phyloP scores from a whole-genome alignment of 169 alveolate genomes.

The Eimeria tenella region DNA sequence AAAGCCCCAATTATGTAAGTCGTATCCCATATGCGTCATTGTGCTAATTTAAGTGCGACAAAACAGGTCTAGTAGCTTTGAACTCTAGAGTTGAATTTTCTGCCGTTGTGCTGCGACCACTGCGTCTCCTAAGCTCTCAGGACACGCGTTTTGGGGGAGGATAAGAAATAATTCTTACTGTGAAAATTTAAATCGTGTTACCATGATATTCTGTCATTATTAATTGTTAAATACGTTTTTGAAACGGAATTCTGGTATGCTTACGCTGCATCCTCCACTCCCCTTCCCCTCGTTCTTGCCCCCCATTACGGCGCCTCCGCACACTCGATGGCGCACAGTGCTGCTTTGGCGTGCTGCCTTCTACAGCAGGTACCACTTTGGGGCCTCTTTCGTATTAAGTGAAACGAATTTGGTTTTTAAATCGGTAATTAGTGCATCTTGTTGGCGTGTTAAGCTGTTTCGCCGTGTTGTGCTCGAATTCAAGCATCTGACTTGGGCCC shows the following conservation, averaged over 20 bases:
- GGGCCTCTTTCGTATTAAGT: neutral
- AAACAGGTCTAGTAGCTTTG: neutral
- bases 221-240: neutral
- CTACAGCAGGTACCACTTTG: slow-evolving; percentile 58
- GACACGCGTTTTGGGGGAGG: slow-evolving; percentile 15
- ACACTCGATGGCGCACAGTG: slow-evolving; percentile 77
- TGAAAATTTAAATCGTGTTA: neutral
- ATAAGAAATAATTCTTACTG: neutral
- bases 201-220: neutral
- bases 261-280: slow-evolving; percentile 39
- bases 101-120: slow-evolving; percentile 4
- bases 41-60: too few species aligned
- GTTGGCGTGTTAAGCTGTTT: slow-evolving; percentile 36
- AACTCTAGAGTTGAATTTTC: neutral
- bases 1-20: neutral
- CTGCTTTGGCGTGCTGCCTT: slow-evolving; percentile 76
- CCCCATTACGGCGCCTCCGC: slow-evolving; percentile 67
- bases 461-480: slow-evolving; percentile 21
- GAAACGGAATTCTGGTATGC: slow-evolving; percentile 12
- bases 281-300: slow-evolving; percentile 72
- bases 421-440: slow-evolving; percentile 10
- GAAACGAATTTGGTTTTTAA: neutral
- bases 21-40: too few species aligned
- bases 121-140: neutral
- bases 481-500: slow-evolving; percentile 63